A percentile compares a stretch with the other conserved stretches of the same genome.
Evolutionary conservation across 805 yeast genomes (phyloP).

Genomic region (Myxozyma udenii): DNA sequence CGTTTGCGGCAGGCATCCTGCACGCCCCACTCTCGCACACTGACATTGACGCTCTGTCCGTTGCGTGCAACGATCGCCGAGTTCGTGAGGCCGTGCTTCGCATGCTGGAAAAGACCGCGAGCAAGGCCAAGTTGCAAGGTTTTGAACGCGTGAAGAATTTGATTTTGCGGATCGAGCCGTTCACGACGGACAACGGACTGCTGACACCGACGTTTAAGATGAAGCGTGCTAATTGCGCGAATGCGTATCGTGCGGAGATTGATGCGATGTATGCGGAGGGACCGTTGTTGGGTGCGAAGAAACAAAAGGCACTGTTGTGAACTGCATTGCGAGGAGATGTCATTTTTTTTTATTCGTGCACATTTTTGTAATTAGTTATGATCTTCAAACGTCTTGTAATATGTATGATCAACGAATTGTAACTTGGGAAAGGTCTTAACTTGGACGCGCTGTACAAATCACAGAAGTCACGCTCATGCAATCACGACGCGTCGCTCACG

Average conservation of each 20-base stretch:
- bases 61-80: conserved; percentile 38
- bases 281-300: conserved; percentile 4
- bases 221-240: conserved; percentile 51
- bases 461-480: too few relatives aligned
- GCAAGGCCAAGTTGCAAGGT: conserved; percentile 48
- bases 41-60: conserved; percentile 36
- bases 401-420: too few relatives aligned
- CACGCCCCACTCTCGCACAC: conserved; percentile 32
- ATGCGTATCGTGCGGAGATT: conserved; percentile 44
- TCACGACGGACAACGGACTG: conserved; percentile 56
- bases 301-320: neutral
- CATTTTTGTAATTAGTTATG: too few relatives aligned
- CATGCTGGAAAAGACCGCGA: conserved; percentile 42
- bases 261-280: conserved; percentile 52
- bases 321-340: neutral
- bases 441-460: too few relatives aligned
- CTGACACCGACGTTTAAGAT: conserved; percentile 66
- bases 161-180: conserved; percentile 54
- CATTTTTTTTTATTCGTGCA: too few relatives aligned
- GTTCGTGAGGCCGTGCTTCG: conserved; percentile 43
- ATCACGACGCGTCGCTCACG: too few relatives aligned
- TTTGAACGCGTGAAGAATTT: conserved; percentile 62
- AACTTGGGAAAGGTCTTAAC: too few relatives aligned
- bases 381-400: too few relatives aligned
- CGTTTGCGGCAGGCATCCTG: conserved; percentile 32